phyloP scores from a whole-genome alignment of 345 rosid genomes.

The Ricinus communis region DNA sequence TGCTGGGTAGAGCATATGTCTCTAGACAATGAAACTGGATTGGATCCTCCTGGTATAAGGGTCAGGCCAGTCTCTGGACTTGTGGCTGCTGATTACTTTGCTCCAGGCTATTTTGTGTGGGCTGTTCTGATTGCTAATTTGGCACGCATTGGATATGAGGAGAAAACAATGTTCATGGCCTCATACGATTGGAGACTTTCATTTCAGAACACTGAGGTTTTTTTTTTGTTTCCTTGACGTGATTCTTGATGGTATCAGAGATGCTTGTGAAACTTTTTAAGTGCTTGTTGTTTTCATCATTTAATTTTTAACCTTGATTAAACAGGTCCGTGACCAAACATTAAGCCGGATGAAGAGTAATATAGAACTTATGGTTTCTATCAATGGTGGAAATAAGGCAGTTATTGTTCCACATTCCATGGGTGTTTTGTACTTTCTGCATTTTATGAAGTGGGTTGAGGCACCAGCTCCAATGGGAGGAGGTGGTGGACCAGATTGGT shows the following conservation, averaged over 20 bases:
- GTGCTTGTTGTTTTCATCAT: not conserved
- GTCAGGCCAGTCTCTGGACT: conserved; percentile 86
- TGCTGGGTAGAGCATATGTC: conserved; percentile 99
- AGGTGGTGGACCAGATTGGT: conserved; percentile 95
- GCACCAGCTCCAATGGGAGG: conserved; percentile 98
- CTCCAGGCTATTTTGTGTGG: conserved; percentile 96
- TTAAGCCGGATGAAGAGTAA: conserved; percentile 81
- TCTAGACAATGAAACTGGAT: conserved; percentile 88
- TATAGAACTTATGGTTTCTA: conserved; percentile 80
- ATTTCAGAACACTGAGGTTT: conserved; percentile 93
- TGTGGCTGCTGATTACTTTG: conserved; percentile 97
- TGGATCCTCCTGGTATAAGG: conserved; percentile 85
- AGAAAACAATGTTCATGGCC: conserved; percentile 96
- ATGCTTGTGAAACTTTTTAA: conserved; percentile 4
- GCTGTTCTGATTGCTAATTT: conserved; percentile 94
- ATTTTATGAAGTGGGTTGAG: conserved; percentile 99
- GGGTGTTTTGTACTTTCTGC: conserved; percentile 91
- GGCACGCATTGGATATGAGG: conserved; percentile 94
- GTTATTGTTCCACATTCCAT: conserved; percentile 95
- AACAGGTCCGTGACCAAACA: conserved; percentile 82
- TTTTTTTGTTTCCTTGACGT: conserved; percentile 4
- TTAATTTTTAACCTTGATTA: conserved; percentile 17
- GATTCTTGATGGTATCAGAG: conserved; percentile 12
- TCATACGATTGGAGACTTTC: conserved; percentile 96
- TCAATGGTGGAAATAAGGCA: conserved; percentile 77